Base-by-base conservation (phyloP, 768 basidiomycete species). In the Inosperma sp. region DNA sequence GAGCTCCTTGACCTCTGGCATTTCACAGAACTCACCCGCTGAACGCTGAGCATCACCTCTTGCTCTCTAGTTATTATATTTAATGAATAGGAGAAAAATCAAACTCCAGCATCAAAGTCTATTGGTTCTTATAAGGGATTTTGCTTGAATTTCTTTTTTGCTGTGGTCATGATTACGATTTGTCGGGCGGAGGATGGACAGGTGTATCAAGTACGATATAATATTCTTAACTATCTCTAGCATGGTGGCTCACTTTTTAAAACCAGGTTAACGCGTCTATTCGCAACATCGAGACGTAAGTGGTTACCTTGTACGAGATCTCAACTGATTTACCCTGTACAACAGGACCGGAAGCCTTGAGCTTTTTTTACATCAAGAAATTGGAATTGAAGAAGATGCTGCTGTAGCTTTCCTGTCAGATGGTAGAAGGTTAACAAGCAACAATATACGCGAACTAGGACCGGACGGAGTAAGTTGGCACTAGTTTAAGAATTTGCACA, bases 321-420 rank as follows among this genome's bases (percentile, higher is more conserved):
- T 46, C 33, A 46, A 35, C 41, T 44, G 47, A 45, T 25, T 42
- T 29, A 16, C 22, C 30, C 17, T 33, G 8, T 35, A 3, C 22
- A 8, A 6, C 47, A 91, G 88, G 57, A 72, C 69, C 27, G 82
- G 80, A 31, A 83, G 74, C 58, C 72, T 93, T n/a, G 88, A 91
- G 58, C 52, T 68, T 7, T 88, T 90, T 56, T 63, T 93, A 7
- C 77, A 82, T 35, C 78, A 84, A 61, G 82, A 89, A 59, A 84
- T 81, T 36, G 84, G 84, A 7, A 72, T 90, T 14, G 81, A 84
- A 42, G 77, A 80, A 56, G 82, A 85, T 39, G 79, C 80, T 19
- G 75, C 86, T 8, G 70, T 92, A 26, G 86, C 86, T 2, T 93
- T 88, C 66, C 74, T 90, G 25, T 81, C 89, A 5, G 88, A 92